Evolutionary conservation across 306 rosid genomes (phyloP), one percentile per base, ranked within the genome.

Genomic region (Lablab purpureus): DNA sequence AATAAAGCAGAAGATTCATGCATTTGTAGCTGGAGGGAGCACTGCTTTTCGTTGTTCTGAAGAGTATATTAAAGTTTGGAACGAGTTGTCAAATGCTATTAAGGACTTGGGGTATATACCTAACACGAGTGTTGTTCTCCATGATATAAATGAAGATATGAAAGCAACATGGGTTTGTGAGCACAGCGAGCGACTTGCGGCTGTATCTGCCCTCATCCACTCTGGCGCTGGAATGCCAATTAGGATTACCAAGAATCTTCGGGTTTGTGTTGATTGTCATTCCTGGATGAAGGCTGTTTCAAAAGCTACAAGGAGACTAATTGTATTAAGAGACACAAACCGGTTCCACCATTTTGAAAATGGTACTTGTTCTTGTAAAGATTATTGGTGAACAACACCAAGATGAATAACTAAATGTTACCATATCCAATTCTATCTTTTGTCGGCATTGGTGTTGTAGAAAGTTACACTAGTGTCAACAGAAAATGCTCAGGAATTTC

Each of bases 211-310:
- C 21, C 89, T 87, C 47, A 76, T 91, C 14, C 80, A 91, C 77
- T 78, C 79, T 60, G 79, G 71, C 5, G 23, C 62, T 0, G 84
- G 85, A 81, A 81, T 71, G 67, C 96, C 93, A 18, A 79, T 89
- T 58, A 87, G 91, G 81, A 81, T 89, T 30, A 87, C 87, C 2
- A 89, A 91, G 80, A 91, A 91, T 62, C 81, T 91, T 73, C 68
- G 91, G 46, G 83, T 87, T 69, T 87, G 91, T 81, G 85, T 51
- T 4, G 93, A 89, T 62, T 91, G 96, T 80, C 91, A 89, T 80
- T 68, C 84, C 1, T 89, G 88, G 93, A 82, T 91, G 81, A 91
- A 85, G 82, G 56, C 55, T 66, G 90, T 89, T 82, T 89, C 90
- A 30, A 30, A 45, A 56, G 72, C 86, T 27, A 86, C 85, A 0